phyloP scores from a whole-genome alignment of 306 rosid genomes.

The Canavalia gladiata region DNA sequence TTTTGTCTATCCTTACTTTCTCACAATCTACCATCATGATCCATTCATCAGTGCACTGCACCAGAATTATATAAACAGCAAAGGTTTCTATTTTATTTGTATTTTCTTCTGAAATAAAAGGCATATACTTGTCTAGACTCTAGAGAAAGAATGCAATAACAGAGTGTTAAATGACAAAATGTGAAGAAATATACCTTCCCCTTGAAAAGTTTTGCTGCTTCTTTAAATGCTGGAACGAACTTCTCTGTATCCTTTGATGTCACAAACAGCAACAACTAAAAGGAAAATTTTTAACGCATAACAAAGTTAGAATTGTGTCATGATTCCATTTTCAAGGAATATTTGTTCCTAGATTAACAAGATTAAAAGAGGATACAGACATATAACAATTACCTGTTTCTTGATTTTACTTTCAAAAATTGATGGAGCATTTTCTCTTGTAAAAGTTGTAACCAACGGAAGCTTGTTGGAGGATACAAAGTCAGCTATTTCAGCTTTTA shows the following conservation, averaged over 20 bases:
- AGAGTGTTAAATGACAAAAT: slow-evolving; percentile 35
- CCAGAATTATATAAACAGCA: slow-evolving; percentile 3
- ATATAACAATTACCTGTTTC: slow-evolving; percentile 77
- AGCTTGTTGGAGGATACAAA: slow-evolving; percentile 95
- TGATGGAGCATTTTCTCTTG: slow-evolving; percentile 77
- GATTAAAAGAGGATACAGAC: slow-evolving; percentile 3
- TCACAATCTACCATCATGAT: slow-evolving; percentile 1
- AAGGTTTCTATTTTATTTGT: slow-evolving; percentile 1
- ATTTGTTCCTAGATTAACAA: slow-evolving; percentile 35
- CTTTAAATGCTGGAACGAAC: slow-evolving; percentile 71
- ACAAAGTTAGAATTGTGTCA: slow-evolving; percentile 41
- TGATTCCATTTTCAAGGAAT: slow-evolving; percentile 26
- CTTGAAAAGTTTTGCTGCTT: slow-evolving; percentile 83
- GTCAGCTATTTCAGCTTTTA: slow-evolving; percentile 72
- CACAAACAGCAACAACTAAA: slow-evolving; percentile 84
- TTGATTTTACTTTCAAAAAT: slow-evolving; percentile 88
- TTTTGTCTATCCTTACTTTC: slow-evolving; percentile 9
- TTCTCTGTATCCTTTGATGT: slow-evolving; percentile 74
- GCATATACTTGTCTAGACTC: slow-evolving; percentile 11
- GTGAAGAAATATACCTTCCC: slow-evolving; percentile 78
- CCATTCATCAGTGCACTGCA: background rate
- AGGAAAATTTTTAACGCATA: slow-evolving; percentile 38
- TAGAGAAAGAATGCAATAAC: slow-evolving; percentile 17
- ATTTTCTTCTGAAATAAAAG: slow-evolving; percentile 20
- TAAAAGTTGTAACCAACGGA: slow-evolving; percentile 80